Evolutionary conservation across 1,284 basidiomycete species (phyloP), one percentile per base, ranked within the genome.

Genomic region (Cryptococcus sp.): DNA sequence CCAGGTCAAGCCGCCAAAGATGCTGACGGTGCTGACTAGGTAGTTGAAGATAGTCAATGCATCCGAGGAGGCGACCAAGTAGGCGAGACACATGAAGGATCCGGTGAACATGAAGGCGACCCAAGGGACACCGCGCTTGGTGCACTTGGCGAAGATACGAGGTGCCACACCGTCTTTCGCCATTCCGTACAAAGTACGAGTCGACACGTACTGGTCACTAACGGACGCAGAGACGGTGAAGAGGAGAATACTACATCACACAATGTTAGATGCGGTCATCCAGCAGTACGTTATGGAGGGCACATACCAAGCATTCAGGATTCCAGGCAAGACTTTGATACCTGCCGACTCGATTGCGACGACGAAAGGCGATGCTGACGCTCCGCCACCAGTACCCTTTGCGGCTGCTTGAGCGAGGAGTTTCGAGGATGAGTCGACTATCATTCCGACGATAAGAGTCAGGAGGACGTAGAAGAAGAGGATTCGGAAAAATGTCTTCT

Each of bases 321-420:
- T 71, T 54, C 74, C 70, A 5, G 78, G 77, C 6, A 83, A 68
- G 20, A 70, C 76, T 43, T 74, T 72, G 75, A 83, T 81, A 54
- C 75, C 73, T 6, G 79, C 77, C 5, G 65, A 52, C 23, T 64
- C 49, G 59, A 80, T 80, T 19, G 80, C 83, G 16, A 91, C 86
- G 49, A 90, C 87, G 72, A 91, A 91, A 0, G 89, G 89, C 49
- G 87, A 89, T 4, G 89, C 88, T 16, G 86, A 83, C 15, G 86
- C 84, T 52, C 86, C 86, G 38, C 75, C 67, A 1, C 68, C 63
- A 6, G 70, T 85, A 11, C 84, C 81, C 62, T 83, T 84, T 52
- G 82, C 85, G 7, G 84, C 85, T 17, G 66, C 78, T 73, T 63
- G 51, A 46, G 71, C 63, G 69, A 82, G 63, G 66, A 78, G 40